A percentile compares a stretch with the other conserved stretches of the same genome.
Evolutionary conservation across 73 alveolate species (phyloP).

Genomic region (Blepharisma japonicum): DNA sequence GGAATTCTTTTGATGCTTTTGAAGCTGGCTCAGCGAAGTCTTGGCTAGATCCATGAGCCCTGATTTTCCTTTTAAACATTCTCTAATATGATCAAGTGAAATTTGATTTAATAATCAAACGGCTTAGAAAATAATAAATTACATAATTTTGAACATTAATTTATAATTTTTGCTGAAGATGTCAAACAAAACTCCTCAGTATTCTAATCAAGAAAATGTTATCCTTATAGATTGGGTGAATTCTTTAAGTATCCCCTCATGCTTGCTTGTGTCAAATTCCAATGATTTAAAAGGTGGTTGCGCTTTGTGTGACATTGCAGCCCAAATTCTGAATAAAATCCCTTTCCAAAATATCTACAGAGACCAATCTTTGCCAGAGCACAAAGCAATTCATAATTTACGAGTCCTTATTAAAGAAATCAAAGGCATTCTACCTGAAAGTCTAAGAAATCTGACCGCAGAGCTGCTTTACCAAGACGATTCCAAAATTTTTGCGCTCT

Average conservation of each 20-base stretch:
- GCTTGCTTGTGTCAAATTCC: constrained; percentile 41
- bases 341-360: constrained; percentile 8
- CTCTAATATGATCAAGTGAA: too few species aligned
- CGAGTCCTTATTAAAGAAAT: constrained; percentile 10
- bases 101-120: too few species aligned
- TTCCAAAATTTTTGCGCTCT: neutral
- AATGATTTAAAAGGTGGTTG: constrained; percentile 40
- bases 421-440: neutral
- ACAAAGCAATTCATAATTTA: constrained; percentile 1
- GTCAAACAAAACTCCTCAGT: too few species aligned
- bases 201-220: neutral
- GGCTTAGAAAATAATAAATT: too few species aligned
- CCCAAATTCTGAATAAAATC: neutral
- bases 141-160: too few species aligned
- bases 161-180: too few species aligned
- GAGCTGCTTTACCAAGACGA: neutral
- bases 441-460: neutral
- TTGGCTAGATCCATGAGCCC: too few species aligned
- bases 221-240: constrained; percentile 50
- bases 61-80: too few species aligned
- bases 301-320: constrained; percentile 17
- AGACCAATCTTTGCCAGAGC: constrained; percentile 1
- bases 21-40: too few species aligned
- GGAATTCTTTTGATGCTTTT: too few species aligned
- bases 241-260: constrained; percentile 49